These are phyloP conservation scores for Cymbidium sinense DNA, from an alignment of 106 monocot species.

Conservation along the genomic window DNA sequence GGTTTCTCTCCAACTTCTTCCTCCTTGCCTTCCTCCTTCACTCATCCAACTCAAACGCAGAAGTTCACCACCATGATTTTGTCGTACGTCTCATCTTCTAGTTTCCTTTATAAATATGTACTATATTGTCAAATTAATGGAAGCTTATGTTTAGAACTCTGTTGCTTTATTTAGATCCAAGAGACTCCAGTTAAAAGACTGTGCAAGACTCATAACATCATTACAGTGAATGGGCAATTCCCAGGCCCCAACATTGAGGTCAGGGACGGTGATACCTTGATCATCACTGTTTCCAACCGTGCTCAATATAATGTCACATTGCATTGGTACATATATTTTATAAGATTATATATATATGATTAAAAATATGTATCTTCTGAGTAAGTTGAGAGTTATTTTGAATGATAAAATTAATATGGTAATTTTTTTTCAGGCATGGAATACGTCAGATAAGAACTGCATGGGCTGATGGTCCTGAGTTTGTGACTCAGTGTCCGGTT, in stretches of 20 bases:
- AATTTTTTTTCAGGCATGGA: constrained; percentile 56
- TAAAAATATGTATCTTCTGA: too few relatives aligned
- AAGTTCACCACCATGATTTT: constrained; percentile 22
- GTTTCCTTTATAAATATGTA: background rate
- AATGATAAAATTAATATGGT: background rate
- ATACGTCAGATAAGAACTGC: constrained; percentile 39
- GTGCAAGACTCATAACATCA: constrained; percentile 50
- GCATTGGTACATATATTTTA: constrained; percentile 44
- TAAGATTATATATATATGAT: too few relatives aligned
- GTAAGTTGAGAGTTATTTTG: background rate
- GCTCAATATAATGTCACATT: constrained; percentile 53
- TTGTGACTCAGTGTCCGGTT: constrained; percentile 60
- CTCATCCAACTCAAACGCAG: constrained; percentile 7
- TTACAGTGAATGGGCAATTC: constrained; percentile 63
- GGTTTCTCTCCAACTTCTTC: constrained; percentile 1
- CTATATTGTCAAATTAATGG: background rate
- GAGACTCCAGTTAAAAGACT: constrained; percentile 67
- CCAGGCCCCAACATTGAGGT: constrained; percentile 61
- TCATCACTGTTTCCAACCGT: constrained; percentile 47
- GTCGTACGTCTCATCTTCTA: constrained; percentile 1
- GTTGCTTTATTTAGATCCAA: constrained; percentile 25
- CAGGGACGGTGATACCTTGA: constrained; percentile 48
- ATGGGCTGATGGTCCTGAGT: constrained; percentile 62
- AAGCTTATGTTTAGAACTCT: background rate
- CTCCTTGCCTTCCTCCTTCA: constrained; percentile 4